phyloP scores from a whole-genome alignment of 2,329 filamentous ascomycete genomes.

The Ophiostoma novo-ulmi region DNA sequence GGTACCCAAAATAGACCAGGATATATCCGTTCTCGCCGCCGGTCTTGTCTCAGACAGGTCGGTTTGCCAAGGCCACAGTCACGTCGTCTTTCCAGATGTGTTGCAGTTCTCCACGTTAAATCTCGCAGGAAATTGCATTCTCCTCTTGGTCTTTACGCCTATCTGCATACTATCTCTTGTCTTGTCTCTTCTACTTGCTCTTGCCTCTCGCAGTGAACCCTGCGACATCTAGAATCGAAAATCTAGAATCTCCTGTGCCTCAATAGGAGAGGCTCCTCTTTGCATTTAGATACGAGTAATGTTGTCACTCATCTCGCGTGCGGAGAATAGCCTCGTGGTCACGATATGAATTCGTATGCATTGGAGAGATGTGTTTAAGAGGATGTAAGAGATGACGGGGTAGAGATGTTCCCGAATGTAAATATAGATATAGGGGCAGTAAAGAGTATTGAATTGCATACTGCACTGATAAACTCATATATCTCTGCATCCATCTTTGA shows the following conservation, averaged over 20 bases:
- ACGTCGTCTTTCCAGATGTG: constrained; percentile 9
- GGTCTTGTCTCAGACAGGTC: constrained; percentile 8
- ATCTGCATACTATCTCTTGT: neutral
- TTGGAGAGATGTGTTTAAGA: neutral
- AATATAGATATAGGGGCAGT: neutral
- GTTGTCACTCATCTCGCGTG: neutral
- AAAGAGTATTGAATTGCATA: neutral
- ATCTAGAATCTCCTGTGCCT: too few relatives aligned
- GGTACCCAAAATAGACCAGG: constrained; percentile 8
- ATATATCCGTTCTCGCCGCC: neutral
- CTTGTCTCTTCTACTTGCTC: too few relatives aligned
- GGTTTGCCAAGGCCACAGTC: constrained; percentile 8
- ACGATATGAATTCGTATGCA: neutral
- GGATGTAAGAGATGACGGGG: neutral
- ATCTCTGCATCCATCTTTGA: neutral
- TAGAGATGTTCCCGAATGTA: neutral
- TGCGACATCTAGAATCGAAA: too few relatives aligned
- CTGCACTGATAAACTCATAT: neutral
- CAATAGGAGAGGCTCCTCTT: too few relatives aligned
- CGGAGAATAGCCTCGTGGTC: neutral
- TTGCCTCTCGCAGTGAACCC: too few relatives aligned
- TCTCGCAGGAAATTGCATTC: constrained; percentile 15
- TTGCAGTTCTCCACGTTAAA: constrained; percentile 16
- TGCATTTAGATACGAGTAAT: too few relatives aligned
- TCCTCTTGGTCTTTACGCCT: neutral